A percentile compares a stretch with the other conserved stretches of the same genome.
These are phyloP conservation scores for Coemansia sp. DNA, from an alignment of 192 early-diverging fungal species.

Conservation along the genomic window DNA sequence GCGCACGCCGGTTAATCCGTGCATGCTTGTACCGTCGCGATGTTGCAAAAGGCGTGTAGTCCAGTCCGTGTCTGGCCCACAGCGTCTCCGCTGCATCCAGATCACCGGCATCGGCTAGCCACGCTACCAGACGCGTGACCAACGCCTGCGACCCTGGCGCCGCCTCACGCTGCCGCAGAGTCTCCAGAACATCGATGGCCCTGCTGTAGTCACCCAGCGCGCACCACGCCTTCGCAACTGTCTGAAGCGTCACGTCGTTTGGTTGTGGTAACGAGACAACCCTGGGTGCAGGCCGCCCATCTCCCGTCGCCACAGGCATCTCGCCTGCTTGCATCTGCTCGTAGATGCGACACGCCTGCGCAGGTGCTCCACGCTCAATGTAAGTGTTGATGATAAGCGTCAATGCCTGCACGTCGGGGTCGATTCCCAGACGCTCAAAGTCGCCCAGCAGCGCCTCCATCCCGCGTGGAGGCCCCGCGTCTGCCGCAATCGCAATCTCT, in stretches of 20 bases:
- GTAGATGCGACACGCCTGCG: constrained; percentile 19
- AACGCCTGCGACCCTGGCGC: constrained; percentile 11
- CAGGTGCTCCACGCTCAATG: constrained; percentile 9
- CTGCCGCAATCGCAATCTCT: constrained; percentile 17
- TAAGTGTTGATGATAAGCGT: constrained; percentile 26
- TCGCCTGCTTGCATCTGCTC: constrained; percentile 11
- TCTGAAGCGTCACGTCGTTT: constrained; percentile 17
- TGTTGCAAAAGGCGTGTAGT: neutral
- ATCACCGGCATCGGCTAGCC: constrained; percentile 12
- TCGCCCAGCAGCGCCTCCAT: constrained; percentile 17
- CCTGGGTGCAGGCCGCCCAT: neutral
- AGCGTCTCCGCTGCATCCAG: constrained; percentile 12
- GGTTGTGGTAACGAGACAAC: constrained; percentile 13
- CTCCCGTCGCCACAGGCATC: neutral
- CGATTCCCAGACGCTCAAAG: constrained; percentile 8
- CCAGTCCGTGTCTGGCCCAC: constrained; percentile 13
- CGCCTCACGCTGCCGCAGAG: neutral
- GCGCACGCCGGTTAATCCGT: constrained; percentile 19
- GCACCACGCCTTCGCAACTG: constrained; percentile 17
- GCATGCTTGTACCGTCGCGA: neutral
- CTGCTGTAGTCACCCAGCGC: neutral
- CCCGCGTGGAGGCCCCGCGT: constrained; percentile 12
- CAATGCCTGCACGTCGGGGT: constrained; percentile 15
- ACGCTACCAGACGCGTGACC: constrained; percentile 19
- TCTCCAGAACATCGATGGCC: neutral